phyloP scores from a whole-genome alignment of 306 rosid species.

The Prunus fruticosa region DNA sequence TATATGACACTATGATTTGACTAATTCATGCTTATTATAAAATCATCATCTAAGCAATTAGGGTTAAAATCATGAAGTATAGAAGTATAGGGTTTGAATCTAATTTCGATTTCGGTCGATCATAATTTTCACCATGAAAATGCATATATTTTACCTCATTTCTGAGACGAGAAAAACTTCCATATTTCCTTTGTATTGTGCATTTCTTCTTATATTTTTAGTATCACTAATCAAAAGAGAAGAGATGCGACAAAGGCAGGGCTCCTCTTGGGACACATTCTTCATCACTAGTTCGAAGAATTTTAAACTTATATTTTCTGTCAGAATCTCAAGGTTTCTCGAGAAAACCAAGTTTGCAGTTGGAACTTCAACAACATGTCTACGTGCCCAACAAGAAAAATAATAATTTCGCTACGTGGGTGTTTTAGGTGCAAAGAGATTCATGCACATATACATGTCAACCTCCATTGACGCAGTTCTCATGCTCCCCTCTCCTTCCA shows the following conservation, averaged over 20 bases:
- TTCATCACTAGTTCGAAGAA: neutral
- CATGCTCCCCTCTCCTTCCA: constrained; percentile 18
- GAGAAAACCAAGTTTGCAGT: constrained; percentile 16
- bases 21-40: neutral
- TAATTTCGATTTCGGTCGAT: no score
- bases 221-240: no score
- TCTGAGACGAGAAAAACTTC: no score
- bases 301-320: constrained; percentile 4
- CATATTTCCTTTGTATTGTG: no score
- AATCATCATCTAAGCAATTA: neutral
- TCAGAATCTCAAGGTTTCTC: constrained; percentile 26
- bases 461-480: constrained; percentile 5
- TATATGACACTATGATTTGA: neutral
- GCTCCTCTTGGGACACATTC: neutral
- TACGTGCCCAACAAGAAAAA: constrained; percentile 26
- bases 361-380: constrained; percentile 18
- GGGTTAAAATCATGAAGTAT: neutral
- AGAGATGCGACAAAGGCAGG: no score
- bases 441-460: constrained; percentile 63
- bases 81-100: neutral
- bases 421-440: constrained; percentile 31
- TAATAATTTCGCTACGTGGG: constrained; percentile 34
- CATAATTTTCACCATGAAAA: no score
- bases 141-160: no score
- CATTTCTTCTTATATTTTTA: no score